phyloP scores from a whole-genome alignment of 1,139 yeast species.

The Geotrichum restrictum region DNA sequence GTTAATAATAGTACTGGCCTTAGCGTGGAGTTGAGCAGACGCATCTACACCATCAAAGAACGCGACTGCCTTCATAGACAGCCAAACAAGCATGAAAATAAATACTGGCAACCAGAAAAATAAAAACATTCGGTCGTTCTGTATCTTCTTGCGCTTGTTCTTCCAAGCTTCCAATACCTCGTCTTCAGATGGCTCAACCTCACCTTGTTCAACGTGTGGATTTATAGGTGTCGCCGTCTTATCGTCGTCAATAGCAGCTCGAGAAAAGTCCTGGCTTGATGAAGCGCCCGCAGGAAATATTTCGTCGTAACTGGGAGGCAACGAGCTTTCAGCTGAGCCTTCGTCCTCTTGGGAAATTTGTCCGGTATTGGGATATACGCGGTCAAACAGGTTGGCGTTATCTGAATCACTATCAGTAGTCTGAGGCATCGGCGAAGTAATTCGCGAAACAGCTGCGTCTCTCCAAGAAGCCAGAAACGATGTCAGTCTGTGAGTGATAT shows the following conservation, averaged over 20 bases:
- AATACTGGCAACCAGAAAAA: constrained; percentile 61
- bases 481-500: constrained; percentile 9
- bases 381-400: constrained; percentile 8
- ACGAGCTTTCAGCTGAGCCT: constrained; percentile 21
- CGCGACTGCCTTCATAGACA: constrained; percentile 22
- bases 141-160: constrained; percentile 50
- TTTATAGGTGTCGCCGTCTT: constrained; percentile 27
- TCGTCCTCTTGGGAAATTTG: constrained; percentile 6
- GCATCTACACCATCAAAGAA: constrained; percentile 13
- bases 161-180: constrained; percentile 31
- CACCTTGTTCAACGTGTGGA: constrained; percentile 20
- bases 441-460: constrained; percentile 13
- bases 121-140: constrained; percentile 76
- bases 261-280: constrained; percentile 41
- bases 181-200: constrained; percentile 27
- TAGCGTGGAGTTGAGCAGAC: constrained; percentile 15
- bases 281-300: constrained; percentile 62
- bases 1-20: constrained; percentile 18
- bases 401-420: constrained; percentile 2
- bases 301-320: constrained; percentile 69
- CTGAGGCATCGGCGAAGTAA: neutral
- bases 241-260: constrained; percentile 27
- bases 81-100: constrained; percentile 31
- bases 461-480: constrained; percentile 16
- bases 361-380: constrained; percentile 16